Percentiles rank a stretch among this genome's conserved stretches.
Evolutionary conservation across 176 grass and related monocot genomes (phyloP).

Genomic region (Hordeum vulgare): DNA sequence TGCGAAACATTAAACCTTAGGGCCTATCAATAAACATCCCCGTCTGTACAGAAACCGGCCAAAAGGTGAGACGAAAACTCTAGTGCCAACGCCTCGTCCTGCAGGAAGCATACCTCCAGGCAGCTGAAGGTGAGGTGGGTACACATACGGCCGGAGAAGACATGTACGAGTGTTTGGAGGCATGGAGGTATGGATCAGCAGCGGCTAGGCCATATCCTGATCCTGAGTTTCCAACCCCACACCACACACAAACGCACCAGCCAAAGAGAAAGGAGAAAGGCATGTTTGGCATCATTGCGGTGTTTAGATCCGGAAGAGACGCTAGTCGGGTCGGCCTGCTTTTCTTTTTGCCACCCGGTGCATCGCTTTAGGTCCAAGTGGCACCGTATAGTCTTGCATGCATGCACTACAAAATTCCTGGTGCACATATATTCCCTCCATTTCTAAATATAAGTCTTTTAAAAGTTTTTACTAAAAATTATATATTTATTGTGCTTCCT

Average conservation of each 20-base stretch:
- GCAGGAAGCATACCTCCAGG: neutral
- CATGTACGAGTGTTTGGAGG: neutral
- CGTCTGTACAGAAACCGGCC: neutral
- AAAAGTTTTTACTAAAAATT: too few relatives aligned
- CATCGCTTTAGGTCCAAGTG: neutral
- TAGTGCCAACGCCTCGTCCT: neutral
- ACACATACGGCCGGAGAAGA: neutral
- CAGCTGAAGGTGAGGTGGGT: neutral
- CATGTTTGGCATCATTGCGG: constrained; percentile 14
- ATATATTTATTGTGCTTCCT: too few relatives aligned
- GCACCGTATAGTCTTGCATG: neutral
- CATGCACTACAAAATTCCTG: neutral
- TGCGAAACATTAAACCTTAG: neutral
- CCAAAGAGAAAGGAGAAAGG: constrained; percentile 21
- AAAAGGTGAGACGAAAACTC: constrained; percentile 14
- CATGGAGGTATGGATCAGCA: neutral
- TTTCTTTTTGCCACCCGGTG: neutral
- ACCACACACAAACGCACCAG: neutral
- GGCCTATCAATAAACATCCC: too few relatives aligned
- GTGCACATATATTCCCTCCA: too few relatives aligned
- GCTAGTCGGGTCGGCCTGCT: neutral
- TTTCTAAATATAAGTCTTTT: too few relatives aligned
- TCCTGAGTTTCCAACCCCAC: neutral
- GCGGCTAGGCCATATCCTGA: neutral
- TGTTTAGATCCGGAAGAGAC: constrained; percentile 8